Evolutionary conservation across 345 rosid species (phyloP).

Genomic region (Reutealis trisperma): DNA sequence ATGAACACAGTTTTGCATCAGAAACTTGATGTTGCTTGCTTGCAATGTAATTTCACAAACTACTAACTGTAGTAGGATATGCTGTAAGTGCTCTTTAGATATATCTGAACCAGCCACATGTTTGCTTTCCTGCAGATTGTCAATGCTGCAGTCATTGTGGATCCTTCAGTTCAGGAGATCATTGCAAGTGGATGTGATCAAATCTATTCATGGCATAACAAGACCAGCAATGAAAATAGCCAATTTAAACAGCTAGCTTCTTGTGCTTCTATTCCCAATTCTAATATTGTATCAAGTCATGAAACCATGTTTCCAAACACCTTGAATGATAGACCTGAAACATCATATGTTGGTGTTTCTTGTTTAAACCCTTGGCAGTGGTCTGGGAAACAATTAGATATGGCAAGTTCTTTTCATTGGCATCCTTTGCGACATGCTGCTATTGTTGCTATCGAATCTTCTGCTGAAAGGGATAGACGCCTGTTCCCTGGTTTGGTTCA

Average conservation of each 20-base stretch:
- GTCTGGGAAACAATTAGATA: constrained; percentile 36
- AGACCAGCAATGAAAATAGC: constrained; percentile 19
- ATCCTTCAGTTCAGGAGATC: constrained; percentile 54
- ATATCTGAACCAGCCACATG: background rate
- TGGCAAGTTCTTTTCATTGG: constrained; percentile 38
- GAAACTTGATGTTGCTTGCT: constrained; percentile 2
- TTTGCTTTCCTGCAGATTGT: constrained; percentile 44
- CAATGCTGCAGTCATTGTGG: constrained; percentile 86
- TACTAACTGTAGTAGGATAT: background rate
- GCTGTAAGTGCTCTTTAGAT: background rate
- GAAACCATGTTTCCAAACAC: constrained; percentile 26
- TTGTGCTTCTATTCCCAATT: constrained; percentile 7
- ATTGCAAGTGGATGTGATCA: constrained; percentile 72
- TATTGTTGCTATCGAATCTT: constrained; percentile 76
- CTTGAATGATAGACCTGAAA: constrained; percentile 22
- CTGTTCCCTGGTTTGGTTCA: constrained; percentile 46
- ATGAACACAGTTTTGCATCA: background rate
- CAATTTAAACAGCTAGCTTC: constrained; percentile 20
- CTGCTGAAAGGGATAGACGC: constrained; percentile 74
- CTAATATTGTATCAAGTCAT: constrained; percentile 16
- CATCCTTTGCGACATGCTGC: constrained; percentile 85
- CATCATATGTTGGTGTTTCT: constrained; percentile 37
- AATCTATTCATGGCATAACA: constrained; percentile 36
- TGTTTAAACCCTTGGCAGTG: constrained; percentile 81
- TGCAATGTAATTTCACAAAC: background rate